These are phyloP conservation scores for Amborella trichopoda DNA, from an alignment of 164 flowering plant species.

Conservation along the genomic window DNA sequence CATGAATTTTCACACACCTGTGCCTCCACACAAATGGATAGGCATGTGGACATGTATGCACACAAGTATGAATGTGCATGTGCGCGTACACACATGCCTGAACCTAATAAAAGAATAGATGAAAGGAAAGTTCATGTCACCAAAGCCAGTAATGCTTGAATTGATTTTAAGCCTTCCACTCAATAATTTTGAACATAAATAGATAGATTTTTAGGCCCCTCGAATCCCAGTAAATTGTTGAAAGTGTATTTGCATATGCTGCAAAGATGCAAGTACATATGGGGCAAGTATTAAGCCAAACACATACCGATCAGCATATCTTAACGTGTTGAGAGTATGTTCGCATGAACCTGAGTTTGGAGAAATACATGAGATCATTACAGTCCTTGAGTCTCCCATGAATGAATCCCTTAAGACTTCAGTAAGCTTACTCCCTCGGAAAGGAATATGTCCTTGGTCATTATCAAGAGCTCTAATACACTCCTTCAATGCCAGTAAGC, in stretches of 20 bases:
- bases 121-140: too few relatives aligned
- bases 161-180: too few relatives aligned
- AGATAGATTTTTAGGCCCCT: too few relatives aligned
- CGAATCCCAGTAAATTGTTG: too few relatives aligned
- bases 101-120: too few relatives aligned
- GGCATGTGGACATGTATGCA: too few relatives aligned
- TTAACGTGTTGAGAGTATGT: constrained; percentile 91
- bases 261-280: neutral
- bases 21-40: too few relatives aligned
- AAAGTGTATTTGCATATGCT: neutral
- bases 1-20: too few relatives aligned
- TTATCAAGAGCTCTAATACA: constrained; percentile 99
- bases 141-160: too few relatives aligned
- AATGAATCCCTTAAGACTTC: constrained; percentile 99
- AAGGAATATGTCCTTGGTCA: constrained; percentile 97
- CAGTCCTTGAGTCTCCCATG: constrained; percentile 96
- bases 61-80: too few relatives aligned
- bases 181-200: too few relatives aligned
- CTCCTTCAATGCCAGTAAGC: constrained; percentile 96
- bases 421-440: constrained; percentile 99
- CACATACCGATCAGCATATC: constrained; percentile 94
- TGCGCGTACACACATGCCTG: too few relatives aligned
- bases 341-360: constrained; percentile 99
- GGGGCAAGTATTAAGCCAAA: constrained; percentile 1
- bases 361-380: constrained; percentile 98